Evolutionary conservation across 2,329 filamentous ascomycete species (phyloP), one percentile per base, ranked within the genome.

Genomic region (Ophiostoma sp.): DNA sequence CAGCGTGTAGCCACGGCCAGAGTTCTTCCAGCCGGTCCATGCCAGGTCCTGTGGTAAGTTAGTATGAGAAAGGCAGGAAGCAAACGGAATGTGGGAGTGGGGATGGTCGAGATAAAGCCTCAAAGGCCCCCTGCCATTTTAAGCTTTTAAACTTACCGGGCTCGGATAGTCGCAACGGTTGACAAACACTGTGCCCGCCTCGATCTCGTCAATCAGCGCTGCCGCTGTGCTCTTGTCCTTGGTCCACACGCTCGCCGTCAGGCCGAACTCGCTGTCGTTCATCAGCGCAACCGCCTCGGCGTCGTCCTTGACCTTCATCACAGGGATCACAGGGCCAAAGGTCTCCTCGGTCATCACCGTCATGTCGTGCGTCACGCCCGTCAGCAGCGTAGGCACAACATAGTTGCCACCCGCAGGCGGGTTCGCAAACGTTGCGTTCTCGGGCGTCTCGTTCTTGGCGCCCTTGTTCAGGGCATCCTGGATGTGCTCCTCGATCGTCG

Each of bases 11-110:
- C 94, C 94, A 78, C 91, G 93, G 72, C 94, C 94, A 70, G 93
- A 97, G 77, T 97, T 93, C 82, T 98, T 98, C 93, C 93, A 97
- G 11, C 94, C 94, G 2, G 93, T 95, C 92, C 92, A 96, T n/a
- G 93, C 92, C 73, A 96, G 85, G 78, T 96, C 92, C 91, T 94
- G 74, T 70, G 14, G 4, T 14, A 27, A 27, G 45, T 62, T 68
- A 52, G 67, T n/a, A 16, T 47, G 16, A 55, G 14, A 69, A 70
- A 64, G 65, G 67, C 65, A 27, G 27, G 27, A 27, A 27, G 27
- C 27, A 27, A 27, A 27, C 27, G 27, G 27, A 27, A 27, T 27
- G 27, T 27, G 27, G 27, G 27, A 27, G 27, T 27, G 27, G 27
- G 27, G 27, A 27, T 27, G 27, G 27, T 27, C 27, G 27, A 27